Conservation (phyloP, 2,329 filamentous ascomycete species). For the Pseudocercospora macadamiae region DNA sequence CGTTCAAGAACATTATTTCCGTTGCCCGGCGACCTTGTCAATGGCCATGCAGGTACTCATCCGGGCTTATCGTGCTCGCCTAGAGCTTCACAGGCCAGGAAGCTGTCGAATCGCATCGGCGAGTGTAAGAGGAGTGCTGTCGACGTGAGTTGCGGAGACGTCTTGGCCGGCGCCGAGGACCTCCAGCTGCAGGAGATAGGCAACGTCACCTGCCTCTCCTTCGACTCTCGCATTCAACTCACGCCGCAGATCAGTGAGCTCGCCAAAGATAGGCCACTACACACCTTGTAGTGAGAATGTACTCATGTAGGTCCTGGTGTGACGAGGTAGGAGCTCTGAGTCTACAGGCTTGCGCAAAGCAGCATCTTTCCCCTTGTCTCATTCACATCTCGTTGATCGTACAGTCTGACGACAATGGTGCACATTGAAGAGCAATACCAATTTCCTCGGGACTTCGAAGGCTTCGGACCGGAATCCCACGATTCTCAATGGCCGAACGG, state of each 20-base stretch:
- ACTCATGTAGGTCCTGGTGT: too few relatives aligned
- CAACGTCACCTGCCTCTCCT: background rate
- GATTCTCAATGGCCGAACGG: conserved; percentile 46
- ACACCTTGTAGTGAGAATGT: background rate
- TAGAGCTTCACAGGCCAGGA: background rate
- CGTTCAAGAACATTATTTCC: too few relatives aligned
- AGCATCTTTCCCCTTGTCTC: too few relatives aligned
- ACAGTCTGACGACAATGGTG: conserved; percentile 32
- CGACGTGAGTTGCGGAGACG: background rate
- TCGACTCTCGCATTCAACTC: background rate
- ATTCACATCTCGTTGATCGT: too few relatives aligned
- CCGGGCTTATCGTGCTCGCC: conserved; percentile 11
- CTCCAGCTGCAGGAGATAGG: conserved; percentile 9
- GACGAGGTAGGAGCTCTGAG: too few relatives aligned
- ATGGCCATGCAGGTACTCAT: background rate
- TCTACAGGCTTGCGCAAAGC: too few relatives aligned
- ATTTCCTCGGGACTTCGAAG: conserved; percentile 44
- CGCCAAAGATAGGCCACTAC: background rate
- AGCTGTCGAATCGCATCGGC: background rate
- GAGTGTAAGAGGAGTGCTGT: background rate
- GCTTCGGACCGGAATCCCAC: conserved; percentile 30
- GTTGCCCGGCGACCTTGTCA: background rate
- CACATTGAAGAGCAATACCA: conserved; percentile 41
- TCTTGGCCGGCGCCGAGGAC: background rate
- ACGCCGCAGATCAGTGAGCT: background rate